Conservation (phyloP, 192 early-diverging fungal species). For the Ramicandelaber brevisporus region DNA sequence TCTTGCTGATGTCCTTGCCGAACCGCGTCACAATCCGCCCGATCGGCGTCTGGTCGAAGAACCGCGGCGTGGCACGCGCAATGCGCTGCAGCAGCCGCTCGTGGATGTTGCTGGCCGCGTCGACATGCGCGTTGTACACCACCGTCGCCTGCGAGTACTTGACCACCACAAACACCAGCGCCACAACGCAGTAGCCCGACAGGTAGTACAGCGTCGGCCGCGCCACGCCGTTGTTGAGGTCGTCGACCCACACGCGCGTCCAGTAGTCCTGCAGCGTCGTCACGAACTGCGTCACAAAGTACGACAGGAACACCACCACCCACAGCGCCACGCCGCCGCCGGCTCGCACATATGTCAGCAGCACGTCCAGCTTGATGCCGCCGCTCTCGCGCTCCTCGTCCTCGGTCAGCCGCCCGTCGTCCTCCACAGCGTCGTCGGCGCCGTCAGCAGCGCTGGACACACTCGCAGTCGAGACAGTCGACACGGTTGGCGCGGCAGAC, state of each 20-base stretch:
- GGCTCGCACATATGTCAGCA: constrained; percentile 38
- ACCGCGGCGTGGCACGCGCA: constrained; percentile 43
- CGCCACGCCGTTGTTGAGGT: background rate
- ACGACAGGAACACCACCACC: constrained; percentile 16
- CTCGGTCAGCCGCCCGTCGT: constrained; percentile 30
- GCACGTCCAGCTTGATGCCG: constrained; percentile 34
- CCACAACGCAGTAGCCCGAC: constrained; percentile 4
- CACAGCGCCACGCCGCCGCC: constrained; percentile 34
- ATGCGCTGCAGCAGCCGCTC: constrained; percentile 23
- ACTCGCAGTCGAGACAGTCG: background rate
- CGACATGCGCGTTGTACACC: constrained; percentile 5
- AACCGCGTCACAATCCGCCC: constrained; percentile 63
- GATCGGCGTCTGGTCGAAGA: constrained; percentile 62
- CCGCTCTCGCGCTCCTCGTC: constrained; percentile 60
- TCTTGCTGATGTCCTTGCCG: constrained; percentile 49
- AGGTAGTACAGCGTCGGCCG: background rate
- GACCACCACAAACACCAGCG: constrained; percentile 2
- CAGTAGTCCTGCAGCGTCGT: constrained; percentile 28
- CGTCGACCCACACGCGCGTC: constrained; percentile 10
- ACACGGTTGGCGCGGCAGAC: background rate
- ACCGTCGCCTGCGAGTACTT: constrained; percentile 4
- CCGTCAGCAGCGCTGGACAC: constrained; percentile 5
- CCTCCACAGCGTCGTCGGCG: constrained; percentile 7
- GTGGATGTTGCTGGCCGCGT: constrained; percentile 23
- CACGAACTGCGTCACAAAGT: constrained; percentile 17